These are phyloP conservation scores for Albatrellus sp. DNA, from an alignment of 1,284 basidiomycete genomes.

Conservation along the genomic window DNA sequence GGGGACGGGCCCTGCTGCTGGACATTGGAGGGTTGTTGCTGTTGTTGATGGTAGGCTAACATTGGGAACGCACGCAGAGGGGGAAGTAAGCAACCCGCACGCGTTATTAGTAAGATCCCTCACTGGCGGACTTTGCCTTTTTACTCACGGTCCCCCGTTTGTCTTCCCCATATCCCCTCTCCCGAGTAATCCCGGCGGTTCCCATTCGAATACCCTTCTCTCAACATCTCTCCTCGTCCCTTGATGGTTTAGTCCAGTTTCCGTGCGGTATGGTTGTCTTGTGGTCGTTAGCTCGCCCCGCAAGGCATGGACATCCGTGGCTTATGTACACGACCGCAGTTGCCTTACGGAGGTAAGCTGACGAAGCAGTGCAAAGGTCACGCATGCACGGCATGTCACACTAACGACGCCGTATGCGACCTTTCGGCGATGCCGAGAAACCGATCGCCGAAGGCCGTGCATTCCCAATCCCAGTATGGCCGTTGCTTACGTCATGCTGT, in stretches of 20 bases:
- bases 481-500: no score
- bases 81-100: conserved; percentile 16
- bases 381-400: no score
- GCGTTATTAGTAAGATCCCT: conserved; percentile 24
- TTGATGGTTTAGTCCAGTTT: background rate
- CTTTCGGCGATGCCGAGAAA: no score
- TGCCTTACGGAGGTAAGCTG: no score
- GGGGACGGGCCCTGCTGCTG: conserved; percentile 21
- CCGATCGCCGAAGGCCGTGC: no score
- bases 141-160: conserved; percentile 6
- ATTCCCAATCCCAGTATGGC: no score
- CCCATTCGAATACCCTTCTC: background rate
- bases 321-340: conserved; percentile 1
- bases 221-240: background rate
- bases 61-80: conserved; percentile 19
- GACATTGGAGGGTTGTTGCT: conserved; percentile 14
- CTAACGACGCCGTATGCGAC: no score
- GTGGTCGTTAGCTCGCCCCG: no score
- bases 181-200: background rate
- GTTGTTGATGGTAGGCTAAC: conserved; percentile 25
- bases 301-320: background rate
- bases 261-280: no score
- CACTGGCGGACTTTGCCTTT: conserved; percentile 13
- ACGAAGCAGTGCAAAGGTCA: no score
- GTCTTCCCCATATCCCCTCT: conserved; percentile 2